Base-by-base conservation (phyloP, 768 basidiomycete species). In the Russula compacta region DNA sequence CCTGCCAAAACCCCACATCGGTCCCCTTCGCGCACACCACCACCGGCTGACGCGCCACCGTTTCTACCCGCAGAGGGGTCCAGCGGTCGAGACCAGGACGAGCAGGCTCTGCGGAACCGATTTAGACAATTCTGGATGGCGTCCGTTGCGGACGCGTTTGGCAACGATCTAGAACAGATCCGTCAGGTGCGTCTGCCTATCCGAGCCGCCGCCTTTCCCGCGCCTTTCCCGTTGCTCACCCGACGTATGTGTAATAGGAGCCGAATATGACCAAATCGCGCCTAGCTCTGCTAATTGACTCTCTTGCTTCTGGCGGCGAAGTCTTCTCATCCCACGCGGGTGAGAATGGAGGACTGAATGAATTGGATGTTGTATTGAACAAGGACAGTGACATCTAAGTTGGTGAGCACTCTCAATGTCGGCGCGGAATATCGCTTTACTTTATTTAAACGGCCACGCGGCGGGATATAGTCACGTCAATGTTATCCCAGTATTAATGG, bases 111-210 rank as follows among this genome's bases (percentile, higher is more conserved):
- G 69, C 85, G 83, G 67, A 82, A 82, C 38, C 81, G 77, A 47
- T 93, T 93, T 70, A 76, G 85, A 58, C 85, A 85, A 71, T 92
- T 93, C 68, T 93, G 91, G 91, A 91, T 93, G 89, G 74, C 82
- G 2, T 83, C 86, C 0, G 79, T 92, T 7, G 87, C 84, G 2
- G 88, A 92, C 69, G 89, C 83, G 11, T 94, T 93, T 73, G 82
- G 81, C 64, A 85, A 87, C 49, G 92, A 93, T 70, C 75, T 93
- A n/a, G 89, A 91, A 67, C 79, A 84, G 67, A 85, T 93, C 67
- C 83, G 86, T 36, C 89, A 91, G 79, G 91, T 88, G 55, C 42
- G 79, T 29, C 19, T 6, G 10, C 57, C 7, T 42, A 9, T 36
- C 12, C 7, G 2, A 40, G 29, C 24, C 71, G 40, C 54, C 11